phyloP scores from a whole-genome alignment of 305 asterid species.

The Ruellia speciosa region DNA sequence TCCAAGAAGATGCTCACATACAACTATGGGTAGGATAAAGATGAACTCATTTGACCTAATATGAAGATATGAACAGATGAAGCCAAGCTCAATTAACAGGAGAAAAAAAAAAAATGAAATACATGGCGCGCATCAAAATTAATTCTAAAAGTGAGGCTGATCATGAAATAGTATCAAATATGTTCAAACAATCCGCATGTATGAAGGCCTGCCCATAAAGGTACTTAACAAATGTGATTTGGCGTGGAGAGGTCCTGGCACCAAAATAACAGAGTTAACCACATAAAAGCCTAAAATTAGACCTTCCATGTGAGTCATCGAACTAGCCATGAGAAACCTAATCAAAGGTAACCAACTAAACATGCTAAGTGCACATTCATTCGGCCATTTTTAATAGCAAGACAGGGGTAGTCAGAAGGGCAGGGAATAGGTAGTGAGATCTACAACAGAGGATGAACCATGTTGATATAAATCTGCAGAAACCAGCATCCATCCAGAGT shows the following conservation, averaged over 20 bases:
- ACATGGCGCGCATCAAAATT: background rate
- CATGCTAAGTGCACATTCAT: background rate
- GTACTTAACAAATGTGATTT: no score
- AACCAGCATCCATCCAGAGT: no score
- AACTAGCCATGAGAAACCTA: no score
- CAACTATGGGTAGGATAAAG: slow-evolving; percentile 3
- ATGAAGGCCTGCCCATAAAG: background rate
- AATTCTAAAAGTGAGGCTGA: no score
- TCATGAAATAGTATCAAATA: background rate
- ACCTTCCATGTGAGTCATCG: no score
- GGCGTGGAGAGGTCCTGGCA: no score
- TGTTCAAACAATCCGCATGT: background rate
- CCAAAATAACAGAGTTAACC: no score
- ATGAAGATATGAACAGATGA: background rate
- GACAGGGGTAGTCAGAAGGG: background rate
- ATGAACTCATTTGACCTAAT: background rate
- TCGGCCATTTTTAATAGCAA: background rate
- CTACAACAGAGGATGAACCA: background rate
- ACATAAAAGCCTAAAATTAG: no score
- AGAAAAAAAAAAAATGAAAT: no score
- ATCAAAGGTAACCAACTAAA: no score
- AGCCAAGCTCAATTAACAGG: background rate
- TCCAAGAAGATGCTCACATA: background rate
- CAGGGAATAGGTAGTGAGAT: background rate
- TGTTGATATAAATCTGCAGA: background rate